A percentile compares a stretch with the other conserved stretches of the same genome.
Evolutionary conservation across 2,329 filamentous ascomycete species (phyloP).

Genomic region (Trichoderma koningiopsis): DNA sequence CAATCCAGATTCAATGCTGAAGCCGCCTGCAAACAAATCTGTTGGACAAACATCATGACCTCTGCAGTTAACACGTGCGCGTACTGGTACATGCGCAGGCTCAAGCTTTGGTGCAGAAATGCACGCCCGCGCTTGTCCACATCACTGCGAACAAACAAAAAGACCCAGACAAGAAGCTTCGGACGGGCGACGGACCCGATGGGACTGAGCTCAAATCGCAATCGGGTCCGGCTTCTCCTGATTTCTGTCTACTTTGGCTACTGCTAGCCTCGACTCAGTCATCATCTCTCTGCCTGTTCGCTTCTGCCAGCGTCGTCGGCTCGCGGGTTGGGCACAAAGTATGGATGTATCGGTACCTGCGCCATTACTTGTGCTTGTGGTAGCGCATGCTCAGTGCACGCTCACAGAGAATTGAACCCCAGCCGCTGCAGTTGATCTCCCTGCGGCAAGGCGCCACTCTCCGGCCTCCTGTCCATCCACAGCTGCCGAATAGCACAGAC

Average conservation of each 20-base stretch:
- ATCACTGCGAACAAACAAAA: not conserved
- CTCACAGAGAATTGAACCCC: constrained; percentile 1
- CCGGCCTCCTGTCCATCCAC: constrained; percentile 14
- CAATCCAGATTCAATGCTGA: not conserved
- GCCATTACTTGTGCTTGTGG: not conserved
- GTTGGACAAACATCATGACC: not conserved
- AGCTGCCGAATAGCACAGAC: not conserved
- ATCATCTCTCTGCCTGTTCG: not conserved
- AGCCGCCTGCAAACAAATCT: not conserved
- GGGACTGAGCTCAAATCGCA: not conserved
- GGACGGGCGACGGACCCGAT: not conserved
- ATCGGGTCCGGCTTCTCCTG: not conserved
- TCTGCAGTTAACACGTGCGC: not conserved
- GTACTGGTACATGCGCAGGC: not conserved
- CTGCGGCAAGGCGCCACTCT: constrained; percentile 15
- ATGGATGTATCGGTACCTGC: not conserved
- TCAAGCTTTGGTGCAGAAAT: not conserved
- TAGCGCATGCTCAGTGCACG: not conserved
- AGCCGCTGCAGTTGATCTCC: constrained; percentile 16
- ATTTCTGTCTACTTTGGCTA: not conserved
- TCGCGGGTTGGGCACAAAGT: not conserved
- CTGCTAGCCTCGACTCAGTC: not conserved
- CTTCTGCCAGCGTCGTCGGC: not conserved
- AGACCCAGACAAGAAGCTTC: not conserved
- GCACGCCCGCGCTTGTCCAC: not conserved